Conservation (phyloP, 345 rosid genomes). For the Iberis pinnata region DNA sequence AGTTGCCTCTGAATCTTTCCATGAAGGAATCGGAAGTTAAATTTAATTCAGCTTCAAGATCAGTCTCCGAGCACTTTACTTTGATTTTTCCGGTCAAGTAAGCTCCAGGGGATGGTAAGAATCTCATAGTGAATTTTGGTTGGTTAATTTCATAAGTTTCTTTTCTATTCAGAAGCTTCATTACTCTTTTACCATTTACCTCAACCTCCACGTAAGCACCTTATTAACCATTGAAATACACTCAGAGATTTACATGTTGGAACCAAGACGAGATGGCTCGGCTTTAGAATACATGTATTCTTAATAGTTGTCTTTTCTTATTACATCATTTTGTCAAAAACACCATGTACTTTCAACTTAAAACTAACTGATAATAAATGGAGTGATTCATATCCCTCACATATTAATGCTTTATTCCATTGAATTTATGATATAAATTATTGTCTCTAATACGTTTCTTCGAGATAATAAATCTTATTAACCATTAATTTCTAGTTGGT, state of each 20-base stretch:
- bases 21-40: conserved; percentile 42
- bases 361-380: no score
- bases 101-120: conserved; percentile 49
- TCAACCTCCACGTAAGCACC: conserved; percentile 65
- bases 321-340: no score
- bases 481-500: no score
- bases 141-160: conserved; percentile 77
- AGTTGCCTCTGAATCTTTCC: conserved; percentile 33
- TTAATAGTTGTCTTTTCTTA: no score
- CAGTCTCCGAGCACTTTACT: conserved; percentile 51
- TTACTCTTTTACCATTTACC: conserved; percentile 49
- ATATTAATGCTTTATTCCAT: no score
- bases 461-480: no score
- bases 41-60: conserved; percentile 61
- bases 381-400: no score
- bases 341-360: no score
- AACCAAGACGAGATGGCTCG: background rate
- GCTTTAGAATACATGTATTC: background rate
- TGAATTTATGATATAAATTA: no score
- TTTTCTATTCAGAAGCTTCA: conserved; percentile 45
- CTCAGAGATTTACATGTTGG: background rate
- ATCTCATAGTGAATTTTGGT: conserved; percentile 48
- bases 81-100: conserved; percentile 63
- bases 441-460: no score
- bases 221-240: conserved; percentile 18